Percentiles rank a stretch among this genome's conserved stretches.
phyloP scores from a whole-genome alignment of 2,329 filamentous ascomycete species.

The Lizonia empirigonia region DNA sequence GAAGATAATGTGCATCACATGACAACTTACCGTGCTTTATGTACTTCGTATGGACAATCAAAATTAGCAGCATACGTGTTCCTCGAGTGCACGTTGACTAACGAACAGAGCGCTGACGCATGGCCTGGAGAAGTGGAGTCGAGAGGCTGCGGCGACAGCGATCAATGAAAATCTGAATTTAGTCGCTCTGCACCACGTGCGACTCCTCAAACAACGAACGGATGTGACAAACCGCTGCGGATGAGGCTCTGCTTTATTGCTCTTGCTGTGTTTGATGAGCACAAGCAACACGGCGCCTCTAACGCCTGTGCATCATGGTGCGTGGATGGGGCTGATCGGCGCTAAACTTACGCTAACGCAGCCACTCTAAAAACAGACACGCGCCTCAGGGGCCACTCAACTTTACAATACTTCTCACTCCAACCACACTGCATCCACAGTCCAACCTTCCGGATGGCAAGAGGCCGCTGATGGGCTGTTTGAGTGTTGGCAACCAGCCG shows the following conservation, averaged over 20 bases:
- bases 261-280: constrained; percentile 7
- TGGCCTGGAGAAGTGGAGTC: constrained; percentile 11
- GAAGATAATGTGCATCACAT: too few species aligned
- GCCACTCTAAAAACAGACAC: constrained; percentile 19
- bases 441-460: constrained; percentile 9
- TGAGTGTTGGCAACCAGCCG: constrained; percentile 1
- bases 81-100: not conserved
- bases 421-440: constrained; percentile 14
- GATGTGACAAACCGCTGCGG: not conserved
- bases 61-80: not conserved
- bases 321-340: constrained; percentile 6
- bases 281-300: constrained; percentile 4
- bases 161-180: constrained; percentile 3
- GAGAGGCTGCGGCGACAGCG: constrained; percentile 2
- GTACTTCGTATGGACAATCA: too few species aligned
- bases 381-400: constrained; percentile 12
- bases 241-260: constrained; percentile 5
- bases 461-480: constrained; percentile 6
- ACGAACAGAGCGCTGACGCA: constrained; percentile 9
- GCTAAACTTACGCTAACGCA: constrained; percentile 4
- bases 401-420: constrained; percentile 11
- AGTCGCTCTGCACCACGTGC: not conserved
- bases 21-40: too few species aligned
- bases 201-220: not conserved
- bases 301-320: constrained; percentile 4